These are phyloP conservation scores for Komagataella kurtzmanii DNA, from an alignment of 805 yeast genomes.

Conservation along the genomic window DNA sequence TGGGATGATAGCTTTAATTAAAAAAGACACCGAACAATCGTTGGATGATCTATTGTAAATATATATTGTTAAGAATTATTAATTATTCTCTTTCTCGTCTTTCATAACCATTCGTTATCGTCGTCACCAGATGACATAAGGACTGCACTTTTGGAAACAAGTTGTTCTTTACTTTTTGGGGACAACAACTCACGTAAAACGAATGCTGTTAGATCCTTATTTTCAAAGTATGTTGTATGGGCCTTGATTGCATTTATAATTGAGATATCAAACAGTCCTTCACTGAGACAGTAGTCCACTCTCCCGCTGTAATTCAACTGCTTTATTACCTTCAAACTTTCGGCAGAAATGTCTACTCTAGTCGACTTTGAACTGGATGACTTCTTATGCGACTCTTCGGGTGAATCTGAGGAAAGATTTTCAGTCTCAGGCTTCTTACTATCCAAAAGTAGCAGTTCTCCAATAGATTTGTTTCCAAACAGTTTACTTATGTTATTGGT, in stretches of 20 bases:
- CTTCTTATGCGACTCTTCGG: constrained; percentile 7
- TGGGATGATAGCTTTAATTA: constrained; percentile 83
- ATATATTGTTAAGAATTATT: neutral
- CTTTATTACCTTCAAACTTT: constrained; percentile 22
- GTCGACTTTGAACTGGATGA: constrained; percentile 4
- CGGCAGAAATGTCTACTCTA: constrained; percentile 13
- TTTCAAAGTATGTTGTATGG: constrained; percentile 82
- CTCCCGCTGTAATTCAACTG: constrained; percentile 60
- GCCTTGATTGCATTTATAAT: constrained; percentile 74
- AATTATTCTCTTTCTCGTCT: neutral
- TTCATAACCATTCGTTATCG: neutral
- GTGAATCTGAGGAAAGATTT: neutral
- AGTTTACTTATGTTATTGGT: constrained; percentile 7
- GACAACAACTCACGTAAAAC: constrained; percentile 42
- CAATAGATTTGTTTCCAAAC: constrained; percentile 1
- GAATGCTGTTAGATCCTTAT: constrained; percentile 72
- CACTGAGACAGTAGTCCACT: constrained; percentile 69
- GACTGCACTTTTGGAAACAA: neutral
- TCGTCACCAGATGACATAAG: neutral
- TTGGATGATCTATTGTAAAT: constrained; percentile 48
- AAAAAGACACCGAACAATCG: constrained; percentile 73
- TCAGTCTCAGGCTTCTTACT: neutral
- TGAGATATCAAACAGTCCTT: constrained; percentile 69
- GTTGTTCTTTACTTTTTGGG: neutral
- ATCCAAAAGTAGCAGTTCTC: neutral